Conservation (phyloP, 164 flowering plant species). For the Tetrastigma voinierianum region DNA sequence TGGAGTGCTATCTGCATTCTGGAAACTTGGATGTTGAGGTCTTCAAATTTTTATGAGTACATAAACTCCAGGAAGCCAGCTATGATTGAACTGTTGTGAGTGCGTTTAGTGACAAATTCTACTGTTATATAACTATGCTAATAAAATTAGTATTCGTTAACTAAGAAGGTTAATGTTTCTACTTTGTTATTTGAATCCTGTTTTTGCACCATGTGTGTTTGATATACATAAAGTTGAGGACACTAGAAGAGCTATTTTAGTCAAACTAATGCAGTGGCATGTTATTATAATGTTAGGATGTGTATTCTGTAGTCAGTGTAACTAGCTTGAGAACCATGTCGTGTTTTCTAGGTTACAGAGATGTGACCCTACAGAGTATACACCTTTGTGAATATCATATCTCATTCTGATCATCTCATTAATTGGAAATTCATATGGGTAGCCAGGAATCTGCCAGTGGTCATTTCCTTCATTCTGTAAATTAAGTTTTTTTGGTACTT, state of each 20-base stretch:
- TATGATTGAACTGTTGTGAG: constrained; percentile 59
- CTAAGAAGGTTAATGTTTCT: not conserved
- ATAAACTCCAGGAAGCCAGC: constrained; percentile 54
- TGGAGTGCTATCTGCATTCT: constrained; percentile 67
- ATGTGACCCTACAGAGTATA: not conserved
- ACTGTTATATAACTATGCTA: not conserved
- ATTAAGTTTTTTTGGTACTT: not conserved
- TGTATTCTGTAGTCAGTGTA: not conserved
- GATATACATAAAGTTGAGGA: not conserved
- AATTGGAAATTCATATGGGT: not conserved
- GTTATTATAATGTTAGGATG: not conserved
- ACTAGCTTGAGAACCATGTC: not conserved
- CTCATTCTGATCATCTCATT: not conserved
- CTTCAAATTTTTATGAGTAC: constrained; percentile 63
- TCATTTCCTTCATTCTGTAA: not conserved
- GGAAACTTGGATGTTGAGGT: constrained; percentile 81
- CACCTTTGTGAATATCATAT: not conserved
- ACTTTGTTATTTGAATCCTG: not conserved
- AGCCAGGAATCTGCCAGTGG: not conserved
- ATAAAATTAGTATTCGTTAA: not conserved
- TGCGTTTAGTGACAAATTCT: constrained; percentile 30
- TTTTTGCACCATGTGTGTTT: too few relatives aligned
- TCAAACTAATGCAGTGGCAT: not conserved
- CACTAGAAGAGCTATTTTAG: not conserved
- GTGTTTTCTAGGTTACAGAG: not conserved